Evolutionary conservation across 306 rosid species (phyloP).

Genomic region (Erythrophleum fordii): DNA sequence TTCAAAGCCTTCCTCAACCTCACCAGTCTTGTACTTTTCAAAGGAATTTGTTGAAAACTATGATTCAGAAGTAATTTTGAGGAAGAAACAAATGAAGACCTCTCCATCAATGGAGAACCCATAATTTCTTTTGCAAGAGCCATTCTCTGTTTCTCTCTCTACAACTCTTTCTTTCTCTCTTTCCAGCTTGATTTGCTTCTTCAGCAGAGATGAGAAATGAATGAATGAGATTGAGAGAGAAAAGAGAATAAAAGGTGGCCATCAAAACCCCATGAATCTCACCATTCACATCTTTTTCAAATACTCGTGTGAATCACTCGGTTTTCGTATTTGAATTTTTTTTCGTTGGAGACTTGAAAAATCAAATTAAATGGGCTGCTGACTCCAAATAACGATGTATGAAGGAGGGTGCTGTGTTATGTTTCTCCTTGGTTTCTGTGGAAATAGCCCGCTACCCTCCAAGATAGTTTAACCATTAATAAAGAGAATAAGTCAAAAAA

Average conservation of each 20-base stretch:
- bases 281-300: not conserved
- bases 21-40: constrained; percentile 38
- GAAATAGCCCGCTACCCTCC: not conserved
- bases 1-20: constrained; percentile 51
- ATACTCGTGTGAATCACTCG: not conserved
- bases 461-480: not conserved
- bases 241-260: not conserved
- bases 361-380: not conserved
- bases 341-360: not conserved
- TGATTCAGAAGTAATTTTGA: constrained; percentile 36
- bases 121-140: constrained; percentile 64
- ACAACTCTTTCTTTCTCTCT: constrained; percentile 2
- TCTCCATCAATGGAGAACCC: constrained; percentile 55
- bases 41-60: constrained; percentile 41
- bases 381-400: constrained; percentile 61
- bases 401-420: not conserved
- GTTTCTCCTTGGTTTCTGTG: not conserved
- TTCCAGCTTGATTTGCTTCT: not conserved
- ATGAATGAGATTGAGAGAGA: not conserved
- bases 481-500: no score
- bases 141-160: constrained; percentile 42
- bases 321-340: not conserved
- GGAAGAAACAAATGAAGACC: constrained; percentile 47
- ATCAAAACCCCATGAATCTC: not conserved
- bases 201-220: not conserved